Evolutionary conservation across 768 basidiomycete species (phyloP).

Genomic region (Mrakia frigida): DNA sequence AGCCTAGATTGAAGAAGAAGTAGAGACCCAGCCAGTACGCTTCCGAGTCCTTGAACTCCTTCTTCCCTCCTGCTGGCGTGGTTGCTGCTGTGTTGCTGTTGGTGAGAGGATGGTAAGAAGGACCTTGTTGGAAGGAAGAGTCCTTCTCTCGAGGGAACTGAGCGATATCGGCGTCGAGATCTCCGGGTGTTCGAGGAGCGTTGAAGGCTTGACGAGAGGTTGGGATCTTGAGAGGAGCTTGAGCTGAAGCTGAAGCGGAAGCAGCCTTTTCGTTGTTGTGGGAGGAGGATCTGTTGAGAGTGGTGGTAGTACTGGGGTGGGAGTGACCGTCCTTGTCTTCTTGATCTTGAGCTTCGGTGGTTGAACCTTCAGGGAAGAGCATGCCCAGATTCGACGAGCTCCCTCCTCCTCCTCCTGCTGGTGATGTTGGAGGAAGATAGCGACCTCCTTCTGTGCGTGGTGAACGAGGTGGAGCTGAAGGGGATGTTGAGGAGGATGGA

Average conservation of each 20-base stretch:
- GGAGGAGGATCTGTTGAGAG: neutral
- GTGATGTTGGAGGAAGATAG: neutral
- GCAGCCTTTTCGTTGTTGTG: neutral
- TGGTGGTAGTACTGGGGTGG: too few relatives aligned
- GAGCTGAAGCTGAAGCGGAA: neutral
- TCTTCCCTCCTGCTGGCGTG: neutral
- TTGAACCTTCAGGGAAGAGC: too few relatives aligned
- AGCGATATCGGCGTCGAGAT: neutral
- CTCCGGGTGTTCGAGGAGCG: neutral
- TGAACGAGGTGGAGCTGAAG: neutral
- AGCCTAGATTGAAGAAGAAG: conserved; percentile 81
- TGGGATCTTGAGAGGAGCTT: neutral
- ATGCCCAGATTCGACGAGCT: too few relatives aligned
- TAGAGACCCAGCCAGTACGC: conserved; percentile 69
- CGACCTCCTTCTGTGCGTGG: neutral
- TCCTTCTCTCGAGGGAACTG: neutral
- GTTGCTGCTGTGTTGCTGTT: too few relatives aligned
- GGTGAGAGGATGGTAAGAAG: neutral
- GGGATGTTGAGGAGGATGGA: neutral
- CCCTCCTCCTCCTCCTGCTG: neutral
- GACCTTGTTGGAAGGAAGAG: neutral
- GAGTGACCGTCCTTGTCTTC: too few relatives aligned
- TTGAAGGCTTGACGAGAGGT: conserved; percentile 9
- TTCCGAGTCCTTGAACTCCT: conserved; percentile 34
- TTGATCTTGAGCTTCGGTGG: too few relatives aligned